Conservation (phyloP, 306 rosid species). For the Hippophae gyantsensis region DNA sequence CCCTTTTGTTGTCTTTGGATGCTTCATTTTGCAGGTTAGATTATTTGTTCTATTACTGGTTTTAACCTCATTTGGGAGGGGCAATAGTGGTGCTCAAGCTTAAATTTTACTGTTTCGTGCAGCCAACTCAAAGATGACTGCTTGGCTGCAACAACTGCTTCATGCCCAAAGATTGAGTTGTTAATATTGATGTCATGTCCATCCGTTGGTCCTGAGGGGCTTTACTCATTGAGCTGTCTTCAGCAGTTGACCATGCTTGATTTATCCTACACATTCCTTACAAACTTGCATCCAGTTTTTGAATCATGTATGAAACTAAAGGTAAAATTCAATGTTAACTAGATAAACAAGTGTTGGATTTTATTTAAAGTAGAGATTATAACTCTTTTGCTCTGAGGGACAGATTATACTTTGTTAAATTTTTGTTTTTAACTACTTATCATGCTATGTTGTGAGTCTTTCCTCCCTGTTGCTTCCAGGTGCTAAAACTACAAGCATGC, state of each 20-base stretch:
- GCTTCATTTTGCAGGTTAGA: conserved; percentile 95
- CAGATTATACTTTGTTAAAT: neutral
- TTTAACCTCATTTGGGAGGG: neutral
- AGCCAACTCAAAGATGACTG: conserved; percentile 85
- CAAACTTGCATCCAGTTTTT: conserved; percentile 76
- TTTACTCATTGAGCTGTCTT: conserved; percentile 58
- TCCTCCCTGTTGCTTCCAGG: conserved; percentile 39
- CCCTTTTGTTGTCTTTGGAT: conserved; percentile 76
- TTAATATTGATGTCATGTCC: conserved; percentile 92
- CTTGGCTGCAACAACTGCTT: conserved; percentile 81
- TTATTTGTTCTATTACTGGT: conserved; percentile 11
- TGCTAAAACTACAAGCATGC: conserved; percentile 91
- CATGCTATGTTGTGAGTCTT: neutral
- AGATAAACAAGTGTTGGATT: no score
- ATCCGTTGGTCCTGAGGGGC: conserved; percentile 76
- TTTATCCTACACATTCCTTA: conserved; percentile 86
- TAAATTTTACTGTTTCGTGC: conserved; percentile 28
- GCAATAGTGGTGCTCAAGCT: conserved; percentile 9
- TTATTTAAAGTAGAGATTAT: no score
- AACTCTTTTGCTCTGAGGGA: no score
- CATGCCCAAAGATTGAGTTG: conserved; percentile 74
- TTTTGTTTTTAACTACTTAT: neutral
- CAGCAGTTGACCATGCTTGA: conserved; percentile 63
- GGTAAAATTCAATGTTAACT: conserved; percentile 30
- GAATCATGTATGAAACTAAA: conserved; percentile 73